These are phyloP conservation scores for Zopfochytrium polystomum DNA, from an alignment of 371 early-diverging fungal species.

Conservation along the genomic window DNA sequence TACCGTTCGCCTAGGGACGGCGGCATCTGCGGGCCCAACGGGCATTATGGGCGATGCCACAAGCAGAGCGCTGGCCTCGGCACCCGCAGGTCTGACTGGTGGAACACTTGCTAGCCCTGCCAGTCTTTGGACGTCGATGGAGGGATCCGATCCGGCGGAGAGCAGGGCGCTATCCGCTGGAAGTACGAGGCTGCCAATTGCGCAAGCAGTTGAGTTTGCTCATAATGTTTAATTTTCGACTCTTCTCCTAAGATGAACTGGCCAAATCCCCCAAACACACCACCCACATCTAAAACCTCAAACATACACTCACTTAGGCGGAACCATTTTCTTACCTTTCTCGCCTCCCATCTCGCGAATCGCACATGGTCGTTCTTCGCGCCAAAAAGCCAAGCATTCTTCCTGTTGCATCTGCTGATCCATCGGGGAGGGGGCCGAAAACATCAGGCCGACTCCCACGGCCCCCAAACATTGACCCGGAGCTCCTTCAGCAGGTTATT, in stretches of 20 bases:
- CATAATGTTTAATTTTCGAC: too few species aligned
- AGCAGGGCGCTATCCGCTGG: too few species aligned
- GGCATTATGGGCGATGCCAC: too few species aligned
- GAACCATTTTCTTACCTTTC: background rate
- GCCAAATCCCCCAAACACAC: too few species aligned
- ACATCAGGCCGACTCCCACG: too few species aligned
- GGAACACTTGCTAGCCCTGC: background rate
- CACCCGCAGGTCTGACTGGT: background rate
- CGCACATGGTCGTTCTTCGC: background rate
- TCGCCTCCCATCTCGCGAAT: background rate
- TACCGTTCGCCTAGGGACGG: background rate
- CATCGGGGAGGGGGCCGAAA: too few species aligned
- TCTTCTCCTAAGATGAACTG: too few species aligned
- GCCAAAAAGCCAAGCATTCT: background rate
- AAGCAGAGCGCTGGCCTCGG: background rate
- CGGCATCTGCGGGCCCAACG: background rate
- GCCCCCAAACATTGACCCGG: background rate
- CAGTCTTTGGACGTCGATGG: too few species aligned
- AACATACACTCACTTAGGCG: too few species aligned
- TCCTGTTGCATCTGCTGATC: background rate
- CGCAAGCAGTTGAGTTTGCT: background rate
- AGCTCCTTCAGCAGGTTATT: background rate
- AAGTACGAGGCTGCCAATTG: background rate
- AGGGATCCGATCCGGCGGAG: background rate
- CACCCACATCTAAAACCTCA: too few species aligned